Evolutionary conservation across 352 stramenopile genomes (phyloP).

Genomic region (Pythium phragmitis): DNA sequence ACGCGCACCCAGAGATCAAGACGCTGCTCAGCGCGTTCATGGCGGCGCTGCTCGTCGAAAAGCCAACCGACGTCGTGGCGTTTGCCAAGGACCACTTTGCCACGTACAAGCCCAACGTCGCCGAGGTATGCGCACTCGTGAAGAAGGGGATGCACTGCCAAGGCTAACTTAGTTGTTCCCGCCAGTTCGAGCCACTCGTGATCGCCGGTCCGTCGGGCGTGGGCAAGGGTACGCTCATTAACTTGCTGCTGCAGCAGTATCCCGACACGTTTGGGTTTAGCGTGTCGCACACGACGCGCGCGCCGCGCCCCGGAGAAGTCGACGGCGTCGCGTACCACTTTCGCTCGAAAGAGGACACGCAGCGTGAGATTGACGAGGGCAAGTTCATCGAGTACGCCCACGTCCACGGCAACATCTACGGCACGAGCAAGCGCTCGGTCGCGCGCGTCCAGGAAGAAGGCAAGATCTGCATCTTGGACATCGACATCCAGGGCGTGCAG

Average conservation of each 20-base stretch:
- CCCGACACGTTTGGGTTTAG: constrained; percentile 93
- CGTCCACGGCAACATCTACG: constrained; percentile 98
- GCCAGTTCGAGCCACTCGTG: constrained; percentile 80
- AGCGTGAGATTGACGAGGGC: constrained; percentile 92
- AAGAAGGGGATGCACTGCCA: neutral
- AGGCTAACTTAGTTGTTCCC: neutral
- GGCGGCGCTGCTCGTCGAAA: constrained; percentile 82
- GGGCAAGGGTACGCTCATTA: constrained; percentile 97
- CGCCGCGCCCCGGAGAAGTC: constrained; percentile 91
- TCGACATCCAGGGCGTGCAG: constrained; percentile 97
- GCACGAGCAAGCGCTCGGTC: constrained; percentile 93
- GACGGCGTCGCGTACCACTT: constrained; percentile 98
- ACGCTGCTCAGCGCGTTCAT: constrained; percentile 88
- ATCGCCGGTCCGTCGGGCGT: constrained; percentile 91
- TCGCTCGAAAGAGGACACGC: constrained; percentile 89
- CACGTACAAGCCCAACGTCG: constrained; percentile 56
- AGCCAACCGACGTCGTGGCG: constrained; percentile 75
- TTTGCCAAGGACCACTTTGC: constrained; percentile 85
- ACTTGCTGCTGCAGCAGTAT: constrained; percentile 85
- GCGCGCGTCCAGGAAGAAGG: constrained; percentile 89
- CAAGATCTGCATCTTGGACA: constrained; percentile 99
- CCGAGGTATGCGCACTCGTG: constrained; percentile 28
- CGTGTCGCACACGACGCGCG: constrained; percentile 97
- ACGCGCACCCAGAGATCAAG: constrained; percentile 88
- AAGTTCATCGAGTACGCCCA: constrained; percentile 97